Evolutionary conservation across 257 asterid species (phyloP), one percentile per base, ranked within the genome.

Genomic region (Cruciata laevipes): DNA sequence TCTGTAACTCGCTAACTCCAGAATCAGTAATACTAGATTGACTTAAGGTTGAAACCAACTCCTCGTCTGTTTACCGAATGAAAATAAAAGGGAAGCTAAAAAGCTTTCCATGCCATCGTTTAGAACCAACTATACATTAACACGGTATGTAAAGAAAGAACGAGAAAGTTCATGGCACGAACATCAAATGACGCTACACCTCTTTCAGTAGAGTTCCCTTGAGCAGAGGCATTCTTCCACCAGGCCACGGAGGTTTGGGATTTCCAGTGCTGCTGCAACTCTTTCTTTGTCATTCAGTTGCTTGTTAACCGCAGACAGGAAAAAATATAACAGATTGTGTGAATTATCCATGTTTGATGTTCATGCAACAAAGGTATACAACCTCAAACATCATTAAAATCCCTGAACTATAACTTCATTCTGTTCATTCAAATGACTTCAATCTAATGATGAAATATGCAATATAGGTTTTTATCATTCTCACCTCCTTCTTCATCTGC

Each of bases 241-340:
- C 30, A 91, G 96, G 67, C 89, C 96, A 75, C 95, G 95, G 73
- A 91, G 92, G 75, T 91, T 87, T 10, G 98, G 98, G 76, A 80
- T 91, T 87, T 91, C 96, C 78, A 87, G 69, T 5, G 96, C 98
- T 32, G 98, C 96, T 72, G 95, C 96, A 64, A 89, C 86, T 74
- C 98, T 86, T 75, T 91, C 98, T 81, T 89, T 91, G 69, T 91
- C 98, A 70, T 87, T 91, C 61, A 91, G 66, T 88, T 89, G 98
- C 82, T 91, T 91, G 66, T 91, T 89, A 31, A 91, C 96, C 89
- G 89, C 82, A 69, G 24, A 63, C 63, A 62, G 47, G 33, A 21
- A 37, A 55, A 53, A n/a, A n/a, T n/a, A n/a, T 7, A 31, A 2
- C 17, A 64, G 53, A 35, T 27, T 3, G 3, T 62, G 32, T 9